Evolutionary conservation across 2,329 filamentous ascomycete genomes (phyloP).

Genomic region (Karstenula rhodostoma): DNA sequence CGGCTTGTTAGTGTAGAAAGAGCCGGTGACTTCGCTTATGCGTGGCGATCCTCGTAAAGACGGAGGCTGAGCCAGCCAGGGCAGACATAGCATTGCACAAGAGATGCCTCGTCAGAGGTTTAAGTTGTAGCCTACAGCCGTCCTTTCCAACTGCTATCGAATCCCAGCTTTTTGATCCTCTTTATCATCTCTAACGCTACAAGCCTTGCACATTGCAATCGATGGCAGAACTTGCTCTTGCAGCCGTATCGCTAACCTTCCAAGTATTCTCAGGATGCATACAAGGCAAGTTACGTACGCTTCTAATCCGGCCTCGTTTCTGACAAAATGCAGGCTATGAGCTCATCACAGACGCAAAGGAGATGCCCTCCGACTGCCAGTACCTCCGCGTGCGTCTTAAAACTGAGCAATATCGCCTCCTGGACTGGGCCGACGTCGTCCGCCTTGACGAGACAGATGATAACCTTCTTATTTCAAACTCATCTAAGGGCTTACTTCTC

Average conservation of each 20-base stretch:
- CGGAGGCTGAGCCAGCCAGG: constrained; percentile 40
- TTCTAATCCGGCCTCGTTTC: not conserved
- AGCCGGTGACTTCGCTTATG: constrained; percentile 25
- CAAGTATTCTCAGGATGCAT: constrained; percentile 50
- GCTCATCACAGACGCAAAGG: constrained; percentile 48
- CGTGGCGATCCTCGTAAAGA: constrained; percentile 27
- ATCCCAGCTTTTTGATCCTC: not conserved
- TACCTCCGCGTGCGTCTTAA: constrained; percentile 48
- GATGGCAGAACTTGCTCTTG: constrained; percentile 37
- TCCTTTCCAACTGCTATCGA: constrained; percentile 4
- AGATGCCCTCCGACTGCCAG: constrained; percentile 41
- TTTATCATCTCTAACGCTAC: not conserved
- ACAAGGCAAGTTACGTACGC: constrained; percentile 29
- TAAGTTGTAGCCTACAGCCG: constrained; percentile 31
- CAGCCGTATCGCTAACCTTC: constrained; percentile 44
- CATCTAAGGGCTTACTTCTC: constrained; percentile 44
- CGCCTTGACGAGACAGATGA: constrained; percentile 45
- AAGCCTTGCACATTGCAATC: not conserved
- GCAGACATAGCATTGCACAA: constrained; percentile 22
- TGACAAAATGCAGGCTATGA: constrained; percentile 40
- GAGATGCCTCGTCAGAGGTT: constrained; percentile 20
- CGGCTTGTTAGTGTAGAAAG: not conserved
- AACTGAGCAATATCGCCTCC: constrained; percentile 48
- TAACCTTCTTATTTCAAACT: constrained; percentile 39
- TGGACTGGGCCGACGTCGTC: constrained; percentile 49